A percentile compares a stretch with the other conserved stretches of the same genome.
These are phyloP conservation scores for Pachyrhizus erosus DNA, from an alignment of 306 rosid genomes.

Conservation along the genomic window DNA sequence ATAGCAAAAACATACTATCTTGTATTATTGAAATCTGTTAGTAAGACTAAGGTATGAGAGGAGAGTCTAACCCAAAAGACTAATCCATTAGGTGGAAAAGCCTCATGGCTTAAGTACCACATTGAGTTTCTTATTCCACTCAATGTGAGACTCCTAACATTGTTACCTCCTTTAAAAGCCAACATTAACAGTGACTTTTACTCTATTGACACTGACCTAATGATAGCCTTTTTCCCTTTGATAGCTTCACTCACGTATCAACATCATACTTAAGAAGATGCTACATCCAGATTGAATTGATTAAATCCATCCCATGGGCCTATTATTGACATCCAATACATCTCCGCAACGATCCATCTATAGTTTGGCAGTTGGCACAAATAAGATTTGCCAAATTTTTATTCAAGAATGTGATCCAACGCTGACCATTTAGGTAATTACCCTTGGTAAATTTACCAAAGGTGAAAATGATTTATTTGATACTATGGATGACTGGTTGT, in stretches of 20 bases:
- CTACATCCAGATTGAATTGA: constrained; percentile 16
- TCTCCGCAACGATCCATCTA: background rate
- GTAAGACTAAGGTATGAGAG: no score
- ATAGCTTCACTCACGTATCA: no score
- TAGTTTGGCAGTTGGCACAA: constrained; percentile 7
- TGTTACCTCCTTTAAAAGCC: no score
- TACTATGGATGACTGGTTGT: background rate
- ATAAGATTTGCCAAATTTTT: background rate
- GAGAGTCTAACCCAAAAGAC: no score
- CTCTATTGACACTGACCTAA: no score
- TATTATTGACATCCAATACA: background rate
- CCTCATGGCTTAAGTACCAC: no score
- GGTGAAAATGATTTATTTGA: no score
- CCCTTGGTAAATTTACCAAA: background rate
- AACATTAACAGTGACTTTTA: no score
- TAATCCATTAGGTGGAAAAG: no score
- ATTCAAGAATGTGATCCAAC: constrained; percentile 27
- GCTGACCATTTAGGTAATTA: background rate
- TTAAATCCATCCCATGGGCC: background rate
- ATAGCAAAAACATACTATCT: background rate
- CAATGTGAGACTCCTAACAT: no score
- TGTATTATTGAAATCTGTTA: background rate
- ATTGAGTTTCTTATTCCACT: no score
- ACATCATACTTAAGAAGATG: constrained; percentile 33
- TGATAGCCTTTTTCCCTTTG: no score